Percentiles rank a stretch among this genome's conserved stretches.
Evolutionary conservation across 768 basidiomycete species (phyloP).

Genomic region (Rhodosporidiobolus odoratus): DNA sequence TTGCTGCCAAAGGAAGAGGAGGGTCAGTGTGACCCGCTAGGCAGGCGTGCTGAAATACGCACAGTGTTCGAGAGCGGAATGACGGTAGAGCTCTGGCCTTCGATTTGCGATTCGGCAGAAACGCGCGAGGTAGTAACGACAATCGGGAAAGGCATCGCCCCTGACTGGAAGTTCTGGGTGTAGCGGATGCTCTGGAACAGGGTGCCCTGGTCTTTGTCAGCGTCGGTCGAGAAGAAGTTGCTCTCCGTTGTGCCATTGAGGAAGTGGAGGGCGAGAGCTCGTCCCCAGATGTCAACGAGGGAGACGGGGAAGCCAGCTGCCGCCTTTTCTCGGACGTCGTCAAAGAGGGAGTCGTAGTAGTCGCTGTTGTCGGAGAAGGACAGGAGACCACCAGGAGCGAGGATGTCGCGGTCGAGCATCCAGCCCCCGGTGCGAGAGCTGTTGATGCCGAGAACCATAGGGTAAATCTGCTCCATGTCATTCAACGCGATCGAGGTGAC

Average conservation of each 20-base stretch:
- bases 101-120: conserved; percentile 13
- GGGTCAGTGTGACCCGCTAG: too few relatives aligned
- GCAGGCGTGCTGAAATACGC: too few relatives aligned
- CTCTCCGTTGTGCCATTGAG: conserved; percentile 56
- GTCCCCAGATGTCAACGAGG: conserved; percentile 46
- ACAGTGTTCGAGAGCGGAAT: conserved; percentile 39
- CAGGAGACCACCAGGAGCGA: conserved; percentile 55
- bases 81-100: conserved; percentile 16
- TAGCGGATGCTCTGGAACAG: conserved; percentile 48
- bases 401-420: conserved; percentile 57
- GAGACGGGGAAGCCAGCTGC: conserved; percentile 39
- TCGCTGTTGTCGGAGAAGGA: conserved; percentile 53
- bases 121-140: conserved; percentile 51
- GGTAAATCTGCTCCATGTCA: conserved; percentile 57
- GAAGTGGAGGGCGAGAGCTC: conserved; percentile 68
- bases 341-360: conserved; percentile 47
- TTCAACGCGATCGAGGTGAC: conserved; percentile 58
- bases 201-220: conserved; percentile 65
- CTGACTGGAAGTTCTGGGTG: conserved; percentile 53
- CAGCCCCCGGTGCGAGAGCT: conserved; percentile 51
- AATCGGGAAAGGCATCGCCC: conserved; percentile 62
- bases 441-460: conserved; percentile 28
- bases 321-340: conserved; percentile 33
- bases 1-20: too few relatives aligned
- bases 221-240: conserved; percentile 52